Base-by-base conservation (phyloP, 2,329 filamentous ascomycete species). In the Aspergillus fructus region DNA sequence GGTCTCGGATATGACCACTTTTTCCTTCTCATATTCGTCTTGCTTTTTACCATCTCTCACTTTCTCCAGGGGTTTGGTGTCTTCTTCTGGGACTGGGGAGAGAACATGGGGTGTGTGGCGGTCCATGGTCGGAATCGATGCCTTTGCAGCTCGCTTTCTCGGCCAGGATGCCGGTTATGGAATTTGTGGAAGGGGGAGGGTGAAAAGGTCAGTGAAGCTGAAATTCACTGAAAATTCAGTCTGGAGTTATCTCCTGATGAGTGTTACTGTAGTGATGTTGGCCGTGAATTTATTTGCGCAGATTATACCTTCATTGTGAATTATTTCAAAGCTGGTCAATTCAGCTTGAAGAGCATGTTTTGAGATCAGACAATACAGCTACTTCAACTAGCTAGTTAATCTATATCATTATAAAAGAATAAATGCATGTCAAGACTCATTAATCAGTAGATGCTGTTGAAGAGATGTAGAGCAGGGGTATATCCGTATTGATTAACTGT, bases 261-360 rank as follows among this genome's bases (percentile, higher is more conserved):
- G 41, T 53, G 51, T 53, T 53, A 53, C 51, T 53, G 34, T 15
- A 30, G 42, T 53, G 43, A 53, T 48, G 34, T 34, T 27, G 13
- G 15, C 47, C 4, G 19, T 48, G 51, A 53, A 40, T 13, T 13
- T 3, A 6, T 21, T 37, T 53, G 51, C 51, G 51, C 51, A n/a
- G 34, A 47, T 53, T 53, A 53, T 48, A 41, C 11, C 30, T 33
- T 53, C 51, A 53, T 30, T 21, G 43, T 53, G 43, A 53, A 53
- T 39, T 8, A 3, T 48, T 24, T 19, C 24, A 34, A 13, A 23
- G 17, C 33, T 12, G 23, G 13, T 8, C 12, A 17, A 40, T n/a
- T 19, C 9, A 30, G 9, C 8, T 11, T 30, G 9, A n/a, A 37
- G 13, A 37, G 34, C 12, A n/a, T 37, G 34, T 13, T 37, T n/a